Evolutionary conservation across 2,329 filamentous ascomycete species (phyloP).

Genomic region (Stagonosporopsis cucurbitacearum): DNA sequence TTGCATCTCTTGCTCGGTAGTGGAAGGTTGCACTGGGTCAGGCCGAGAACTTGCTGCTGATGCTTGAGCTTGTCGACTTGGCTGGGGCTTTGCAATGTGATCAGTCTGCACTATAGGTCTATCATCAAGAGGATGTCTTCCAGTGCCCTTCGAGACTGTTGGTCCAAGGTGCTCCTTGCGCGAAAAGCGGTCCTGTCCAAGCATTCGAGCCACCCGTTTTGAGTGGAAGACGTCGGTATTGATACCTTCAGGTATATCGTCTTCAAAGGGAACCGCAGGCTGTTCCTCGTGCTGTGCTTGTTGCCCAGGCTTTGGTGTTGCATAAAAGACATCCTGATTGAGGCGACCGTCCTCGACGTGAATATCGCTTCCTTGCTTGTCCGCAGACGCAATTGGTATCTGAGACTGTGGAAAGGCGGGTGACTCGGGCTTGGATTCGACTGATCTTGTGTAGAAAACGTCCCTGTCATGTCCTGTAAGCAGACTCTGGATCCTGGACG

Average conservation of each 20-base stretch:
- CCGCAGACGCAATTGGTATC: conserved; percentile 60
- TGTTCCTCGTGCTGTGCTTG: conserved; percentile 30
- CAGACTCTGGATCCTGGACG: conserved; percentile 32
- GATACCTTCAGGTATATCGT: conserved; percentile 63
- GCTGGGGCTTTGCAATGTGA: conserved; percentile 47
- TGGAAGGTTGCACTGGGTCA: conserved; percentile 16
- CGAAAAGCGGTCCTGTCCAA: conserved; percentile 55
- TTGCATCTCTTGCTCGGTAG: conserved; percentile 49
- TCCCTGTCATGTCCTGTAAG: conserved; percentile 58
- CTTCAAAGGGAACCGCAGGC: conserved; percentile 41
- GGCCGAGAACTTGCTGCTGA: conserved; percentile 17
- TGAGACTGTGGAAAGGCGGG: conserved; percentile 63
- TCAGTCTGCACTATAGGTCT: conserved; percentile 46
- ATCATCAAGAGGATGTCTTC: conserved; percentile 44
- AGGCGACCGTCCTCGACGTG: conserved; percentile 53
- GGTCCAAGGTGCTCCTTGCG: conserved; percentile 44
- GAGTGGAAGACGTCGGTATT: conserved; percentile 69
- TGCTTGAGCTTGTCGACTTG: conserved; percentile 22
- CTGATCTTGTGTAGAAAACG: conserved; percentile 62
- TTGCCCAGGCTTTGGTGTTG: conserved; percentile 35
- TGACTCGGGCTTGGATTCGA: conserved; percentile 53
- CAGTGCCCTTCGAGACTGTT: conserved; percentile 31
- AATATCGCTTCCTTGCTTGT: conserved; percentile 53
- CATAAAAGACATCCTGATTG: conserved; percentile 64
- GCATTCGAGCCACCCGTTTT: conserved; percentile 61